Conservation (phyloP, 2,329 filamentous ascomycete species). For the Ophioceras dolichostomum region DNA sequence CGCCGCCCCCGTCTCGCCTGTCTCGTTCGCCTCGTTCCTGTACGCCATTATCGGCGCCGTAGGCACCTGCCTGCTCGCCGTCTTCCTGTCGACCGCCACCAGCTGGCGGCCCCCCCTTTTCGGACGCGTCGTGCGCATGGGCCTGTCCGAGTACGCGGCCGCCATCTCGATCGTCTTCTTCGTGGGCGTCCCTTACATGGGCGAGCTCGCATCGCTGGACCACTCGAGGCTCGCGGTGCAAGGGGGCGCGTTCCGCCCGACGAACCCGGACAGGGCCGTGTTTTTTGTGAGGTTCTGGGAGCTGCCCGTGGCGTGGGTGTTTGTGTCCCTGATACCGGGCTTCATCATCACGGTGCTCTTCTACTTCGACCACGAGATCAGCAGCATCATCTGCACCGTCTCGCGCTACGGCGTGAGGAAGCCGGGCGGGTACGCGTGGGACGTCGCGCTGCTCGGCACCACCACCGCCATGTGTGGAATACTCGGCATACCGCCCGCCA, state of each 20-base stretch:
- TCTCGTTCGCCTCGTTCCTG: constrained; percentile 52
- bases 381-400: constrained; percentile 54
- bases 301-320: constrained; percentile 44
- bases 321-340: constrained; percentile 48
- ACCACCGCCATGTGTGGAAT: constrained; percentile 54
- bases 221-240: constrained; percentile 46
- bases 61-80: constrained; percentile 50
- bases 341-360: constrained; percentile 55
- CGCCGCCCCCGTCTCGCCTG: constrained; percentile 36
- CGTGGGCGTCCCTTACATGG: constrained; percentile 48
- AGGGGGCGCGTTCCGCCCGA: constrained; percentile 38
- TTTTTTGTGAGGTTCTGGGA: constrained; percentile 56
- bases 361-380: constrained; percentile 60
- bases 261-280: constrained; percentile 34
- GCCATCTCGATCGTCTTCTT: constrained; percentile 56
- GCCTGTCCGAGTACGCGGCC: constrained; percentile 50
- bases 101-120: constrained; percentile 50
- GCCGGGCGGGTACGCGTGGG: constrained; percentile 52
- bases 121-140: constrained; percentile 48
- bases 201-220: constrained; percentile 44
- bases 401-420: constrained; percentile 48
- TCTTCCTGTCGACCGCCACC: constrained; percentile 48
- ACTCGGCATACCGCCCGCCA: constrained; percentile 49
- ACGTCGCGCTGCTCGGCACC: constrained; percentile 46
- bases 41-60: constrained; percentile 52